Evolutionary conservation across 2,329 filamentous ascomycete genomes (phyloP), one percentile per base, ranked within the genome.

Genomic region (Colletotrichum gigasporum): DNA sequence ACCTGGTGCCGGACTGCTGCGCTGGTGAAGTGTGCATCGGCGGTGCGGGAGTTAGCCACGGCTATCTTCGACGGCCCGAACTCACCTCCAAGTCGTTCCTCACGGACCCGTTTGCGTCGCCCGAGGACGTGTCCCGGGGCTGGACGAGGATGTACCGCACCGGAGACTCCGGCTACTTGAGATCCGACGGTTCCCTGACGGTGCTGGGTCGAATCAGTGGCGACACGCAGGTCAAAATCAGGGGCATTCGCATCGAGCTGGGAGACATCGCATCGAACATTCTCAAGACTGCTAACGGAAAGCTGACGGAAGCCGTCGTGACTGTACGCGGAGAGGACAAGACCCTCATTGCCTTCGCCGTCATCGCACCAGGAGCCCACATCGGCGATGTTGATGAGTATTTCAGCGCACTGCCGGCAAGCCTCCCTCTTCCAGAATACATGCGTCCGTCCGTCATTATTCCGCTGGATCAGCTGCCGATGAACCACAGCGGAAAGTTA

Each of bases 211-310:
- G 81, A 0, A 76, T 80, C 1, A 70, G 63, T 1, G 79, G 78
- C 3, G 80, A 83, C 53, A 79, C 75, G 1, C 76, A 82, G 42
- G 70, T 85, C 65, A 85, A 85, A 67, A 69, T 85, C 2, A 72
- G 75, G 2, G 82, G 81, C 1, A 53, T 80, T 3, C 75, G 81
- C 1, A 77, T 85, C 22, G 83, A 87, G 12, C 70, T 87, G 0
- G 68, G 72, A 3, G 85, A 86, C 2, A 58, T 76, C 2, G 72
- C 71, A 39, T 57, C 51, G 12, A 66, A 63, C 2, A 67, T 77
- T 2, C 16, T 76, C 20, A 44, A 66, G 7, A 54, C 68, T 5
- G 51, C 67, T 5, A 14, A 66, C 3, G 72, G 69, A 0, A 26
- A 45, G 2, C 16, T 76, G 0, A 14, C 62, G 1, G 67, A 70